Evolutionary conservation across 192 early-diverging fungal genomes (phyloP), one percentile per base, ranked within the genome.

Genomic region (Phycomyces nitens): DNA sequence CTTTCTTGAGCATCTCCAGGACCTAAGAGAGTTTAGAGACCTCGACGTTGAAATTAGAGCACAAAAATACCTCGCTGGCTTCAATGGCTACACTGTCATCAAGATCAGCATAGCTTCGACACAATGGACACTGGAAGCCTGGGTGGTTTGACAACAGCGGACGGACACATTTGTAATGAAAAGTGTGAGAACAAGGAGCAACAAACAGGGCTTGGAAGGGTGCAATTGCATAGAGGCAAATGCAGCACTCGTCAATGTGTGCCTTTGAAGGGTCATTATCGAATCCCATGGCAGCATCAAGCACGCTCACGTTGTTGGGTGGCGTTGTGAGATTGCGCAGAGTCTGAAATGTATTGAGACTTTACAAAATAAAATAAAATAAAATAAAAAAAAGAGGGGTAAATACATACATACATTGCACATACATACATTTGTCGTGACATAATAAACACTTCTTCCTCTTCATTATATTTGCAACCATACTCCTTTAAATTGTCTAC

Each of bases 131-230:
- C 55, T 80, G 85, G 78, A 97, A 95, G 41, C 84, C 82, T 0
- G 88, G 85, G 69, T 80, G 70, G 44, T 79, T 78, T 27, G 82
- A 68, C 54, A 96, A 76, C 40, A 96, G 75, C 0, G 92, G 92
- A 62, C 88, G 88, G 69, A 92, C 89, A 76, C 94, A 95, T 70
- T 92, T 93, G 78, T 92, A 93, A 68, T 93, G 92, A 77, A 88
- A 93, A 72, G 85, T 87, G 62, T 93, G 92, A 47, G 86, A 89
- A 73, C 92, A 93, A 26, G 92, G 92, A 6, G 91, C 88, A 38
- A 93, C 72, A 71, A 93, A 93, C 56, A 93, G 79, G 8, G 92
- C 88, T 75, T 93, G 90, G 69, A 83, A 82, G n/a, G 89, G 88
- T 8, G 79, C 78, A 67, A 93, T 92, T 49, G 83, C 69, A 66